These are phyloP conservation scores for Phylloporus sp. DNA, from an alignment of 768 basidiomycete species.

Conservation along the genomic window DNA sequence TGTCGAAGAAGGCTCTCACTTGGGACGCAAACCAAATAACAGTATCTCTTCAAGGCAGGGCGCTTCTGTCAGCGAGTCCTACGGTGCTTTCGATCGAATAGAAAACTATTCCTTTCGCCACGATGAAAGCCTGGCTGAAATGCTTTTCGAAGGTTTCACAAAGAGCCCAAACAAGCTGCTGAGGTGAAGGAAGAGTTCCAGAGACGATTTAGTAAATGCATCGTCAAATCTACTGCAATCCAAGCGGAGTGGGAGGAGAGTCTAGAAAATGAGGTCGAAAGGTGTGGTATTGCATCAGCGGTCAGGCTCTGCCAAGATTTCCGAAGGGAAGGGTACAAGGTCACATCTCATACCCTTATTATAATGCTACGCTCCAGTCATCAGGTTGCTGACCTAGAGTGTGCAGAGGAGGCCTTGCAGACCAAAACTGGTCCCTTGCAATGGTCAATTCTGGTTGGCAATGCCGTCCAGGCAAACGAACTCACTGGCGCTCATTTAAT, in stretches of 20 bases:
- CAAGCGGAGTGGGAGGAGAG: slow-evolving; percentile 29
- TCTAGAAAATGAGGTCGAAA: slow-evolving; percentile 28
- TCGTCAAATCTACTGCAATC: slow-evolving; percentile 23
- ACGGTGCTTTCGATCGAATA: slow-evolving; percentile 44
- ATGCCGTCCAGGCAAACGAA: slow-evolving; percentile 39
- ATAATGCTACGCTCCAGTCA: slow-evolving; percentile 42
- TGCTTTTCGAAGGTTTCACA: slow-evolving; percentile 43
- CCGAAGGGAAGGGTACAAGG: slow-evolving; percentile 30
- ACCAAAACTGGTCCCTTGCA: slow-evolving; percentile 39
- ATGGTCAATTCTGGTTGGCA: slow-evolving; percentile 54
- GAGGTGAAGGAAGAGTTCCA: slow-evolving; percentile 38
- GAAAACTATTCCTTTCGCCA: slow-evolving; percentile 39
- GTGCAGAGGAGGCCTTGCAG: slow-evolving; percentile 38
- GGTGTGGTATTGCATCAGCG: slow-evolving; percentile 32
- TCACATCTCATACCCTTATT: slow-evolving; percentile 31
- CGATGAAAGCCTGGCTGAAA: slow-evolving; percentile 37
- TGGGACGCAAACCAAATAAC: slow-evolving; percentile 39
- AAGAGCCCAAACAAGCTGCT: slow-evolving; percentile 33
- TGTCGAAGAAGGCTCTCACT: slow-evolving; percentile 34
- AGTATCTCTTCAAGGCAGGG: slow-evolving; percentile 44
- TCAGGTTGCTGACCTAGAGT: slow-evolving; percentile 37
- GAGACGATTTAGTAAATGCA: slow-evolving; percentile 27
- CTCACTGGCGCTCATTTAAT: slow-evolving; percentile 40
- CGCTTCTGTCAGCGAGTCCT: slow-evolving; percentile 31
- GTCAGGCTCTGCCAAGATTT: slow-evolving; percentile 34